phyloP scores from a whole-genome alignment of 805 yeast genomes.

The Myxozyma kluyveri region DNA sequence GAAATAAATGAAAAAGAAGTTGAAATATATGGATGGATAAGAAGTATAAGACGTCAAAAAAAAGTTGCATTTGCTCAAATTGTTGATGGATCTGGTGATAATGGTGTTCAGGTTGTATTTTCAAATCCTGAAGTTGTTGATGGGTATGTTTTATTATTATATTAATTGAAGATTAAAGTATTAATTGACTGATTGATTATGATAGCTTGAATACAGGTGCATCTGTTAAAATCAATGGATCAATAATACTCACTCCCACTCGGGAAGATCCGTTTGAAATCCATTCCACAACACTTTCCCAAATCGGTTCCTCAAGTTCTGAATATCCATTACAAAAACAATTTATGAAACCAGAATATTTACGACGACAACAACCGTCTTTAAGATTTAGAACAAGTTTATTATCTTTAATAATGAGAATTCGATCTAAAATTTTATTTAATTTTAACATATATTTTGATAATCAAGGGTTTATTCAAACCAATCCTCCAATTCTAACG shows the following conservation, averaged over 20 bases:
- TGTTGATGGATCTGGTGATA: slow-evolving; percentile 67
- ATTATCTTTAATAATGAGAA: slow-evolving; percentile 64
- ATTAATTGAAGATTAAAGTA: background rate
- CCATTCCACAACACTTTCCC: slow-evolving; percentile 40
- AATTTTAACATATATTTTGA: slow-evolving; percentile 56
- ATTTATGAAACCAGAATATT: slow-evolving; percentile 58
- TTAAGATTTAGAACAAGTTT: slow-evolving; percentile 70
- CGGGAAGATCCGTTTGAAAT: slow-evolving; percentile 46
- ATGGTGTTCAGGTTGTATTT: slow-evolving; percentile 53
- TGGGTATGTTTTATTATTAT: slow-evolving; percentile 20
- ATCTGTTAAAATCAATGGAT: slow-evolving; percentile 15
- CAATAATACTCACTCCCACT: slow-evolving; percentile 22
- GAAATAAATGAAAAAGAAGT: slow-evolving; percentile 38
- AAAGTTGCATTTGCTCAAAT: slow-evolving; percentile 77
- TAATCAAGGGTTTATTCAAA: slow-evolving; percentile 58
- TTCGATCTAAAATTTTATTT: slow-evolving; percentile 66
- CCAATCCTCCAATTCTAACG: slow-evolving; percentile 82
- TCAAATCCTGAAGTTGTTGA: slow-evolving; percentile 36
- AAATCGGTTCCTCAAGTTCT: slow-evolving; percentile 34
- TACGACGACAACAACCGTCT: slow-evolving; percentile 67
- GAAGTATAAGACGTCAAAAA: slow-evolving; percentile 67
- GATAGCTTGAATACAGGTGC: slow-evolving; percentile 4
- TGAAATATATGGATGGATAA: slow-evolving; percentile 69
- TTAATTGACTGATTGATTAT: background rate
- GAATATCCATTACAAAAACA: slow-evolving; percentile 82